Evolutionary conservation across 2,329 filamentous ascomycete genomes (phyloP).

Genomic region (Neopestalotiopsis clavispora): DNA sequence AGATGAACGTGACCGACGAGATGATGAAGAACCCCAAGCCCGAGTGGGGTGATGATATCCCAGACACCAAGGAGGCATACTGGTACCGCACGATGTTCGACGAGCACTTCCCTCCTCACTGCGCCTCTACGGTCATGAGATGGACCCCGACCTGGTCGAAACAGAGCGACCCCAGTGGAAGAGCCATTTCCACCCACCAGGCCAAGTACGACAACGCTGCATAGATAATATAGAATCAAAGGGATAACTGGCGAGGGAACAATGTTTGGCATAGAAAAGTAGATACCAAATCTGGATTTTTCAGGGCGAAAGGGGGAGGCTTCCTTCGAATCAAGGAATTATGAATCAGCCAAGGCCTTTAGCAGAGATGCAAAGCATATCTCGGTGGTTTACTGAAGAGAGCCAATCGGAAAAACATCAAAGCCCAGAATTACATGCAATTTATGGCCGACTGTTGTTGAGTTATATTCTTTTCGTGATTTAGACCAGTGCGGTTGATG

Average conservation of each 20-base stretch:
- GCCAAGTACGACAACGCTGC: slow-evolving; percentile 68
- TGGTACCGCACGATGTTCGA: slow-evolving; percentile 99
- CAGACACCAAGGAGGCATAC: slow-evolving; percentile 97
- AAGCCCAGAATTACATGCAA: neutral
- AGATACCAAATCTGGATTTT: neutral
- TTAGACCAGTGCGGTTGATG: neutral
- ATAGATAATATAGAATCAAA: neutral
- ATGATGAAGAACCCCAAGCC: slow-evolving; percentile 98
- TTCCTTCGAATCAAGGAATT: neutral
- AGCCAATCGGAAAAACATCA: neutral
- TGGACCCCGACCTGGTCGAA: slow-evolving; percentile 99
- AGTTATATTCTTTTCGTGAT: neutral
- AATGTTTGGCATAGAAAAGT: slow-evolving; percentile 1
- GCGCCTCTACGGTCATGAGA: slow-evolving; percentile 90
- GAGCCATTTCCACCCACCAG: slow-evolving; percentile 77
- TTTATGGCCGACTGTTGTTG: neutral
- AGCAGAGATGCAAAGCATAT: neutral
- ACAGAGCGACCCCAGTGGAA: slow-evolving; percentile 93
- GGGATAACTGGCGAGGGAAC: neutral
- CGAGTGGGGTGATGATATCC: slow-evolving; percentile 92
- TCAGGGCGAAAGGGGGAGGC: neutral
- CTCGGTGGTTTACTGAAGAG: neutral
- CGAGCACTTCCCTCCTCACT: slow-evolving; percentile 93
- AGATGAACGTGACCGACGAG: slow-evolving; percentile 89
- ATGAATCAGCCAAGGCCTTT: neutral